A percentile compares a stretch with the other conserved stretches of the same genome.
Conservation (phyloP, 306 rosid genomes). For the Dalbergia cultrata region DNA sequence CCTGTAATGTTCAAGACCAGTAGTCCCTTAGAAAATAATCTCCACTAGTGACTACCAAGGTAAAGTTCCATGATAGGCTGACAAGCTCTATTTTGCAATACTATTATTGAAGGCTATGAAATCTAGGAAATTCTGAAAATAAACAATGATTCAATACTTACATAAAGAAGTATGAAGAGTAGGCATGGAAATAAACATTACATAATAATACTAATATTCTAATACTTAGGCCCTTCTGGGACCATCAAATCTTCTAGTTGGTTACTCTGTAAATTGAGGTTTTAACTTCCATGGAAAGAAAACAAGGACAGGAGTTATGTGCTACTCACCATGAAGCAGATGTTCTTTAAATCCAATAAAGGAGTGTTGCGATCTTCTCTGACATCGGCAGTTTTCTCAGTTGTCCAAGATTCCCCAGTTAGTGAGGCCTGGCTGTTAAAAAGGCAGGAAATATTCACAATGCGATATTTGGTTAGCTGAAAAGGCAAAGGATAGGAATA, state of each 20-base stretch:
- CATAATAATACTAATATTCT: background rate
- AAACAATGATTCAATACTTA: too few relatives aligned
- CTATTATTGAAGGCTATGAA: background rate
- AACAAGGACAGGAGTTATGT: constrained; percentile 13
- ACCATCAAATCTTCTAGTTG: background rate
- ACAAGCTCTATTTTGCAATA: background rate
- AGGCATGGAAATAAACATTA: background rate
- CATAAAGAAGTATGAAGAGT: too few relatives aligned
- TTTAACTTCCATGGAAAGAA: constrained; percentile 26
- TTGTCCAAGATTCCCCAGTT: constrained; percentile 81
- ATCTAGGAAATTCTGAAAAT: background rate
- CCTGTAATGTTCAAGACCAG: constrained; percentile 59
- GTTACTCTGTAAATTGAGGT: background rate
- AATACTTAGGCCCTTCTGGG: background rate
- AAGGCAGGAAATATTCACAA: constrained; percentile 45
- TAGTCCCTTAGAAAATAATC: constrained; percentile 16
- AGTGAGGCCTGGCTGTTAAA: constrained; percentile 88
- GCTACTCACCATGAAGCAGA: constrained; percentile 78
- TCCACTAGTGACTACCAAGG: background rate
- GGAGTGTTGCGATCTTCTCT: constrained; percentile 72
- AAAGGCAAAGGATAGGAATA: constrained; percentile 23
- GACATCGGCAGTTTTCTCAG: constrained; percentile 73
- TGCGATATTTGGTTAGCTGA: constrained; percentile 25
- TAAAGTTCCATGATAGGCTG: background rate
- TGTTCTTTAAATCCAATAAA: constrained; percentile 76